A percentile compares a stretch with the other conserved stretches of the same genome.
Conservation (phyloP, 1,284 basidiomycete genomes). For the Fistulina hepatica region DNA sequence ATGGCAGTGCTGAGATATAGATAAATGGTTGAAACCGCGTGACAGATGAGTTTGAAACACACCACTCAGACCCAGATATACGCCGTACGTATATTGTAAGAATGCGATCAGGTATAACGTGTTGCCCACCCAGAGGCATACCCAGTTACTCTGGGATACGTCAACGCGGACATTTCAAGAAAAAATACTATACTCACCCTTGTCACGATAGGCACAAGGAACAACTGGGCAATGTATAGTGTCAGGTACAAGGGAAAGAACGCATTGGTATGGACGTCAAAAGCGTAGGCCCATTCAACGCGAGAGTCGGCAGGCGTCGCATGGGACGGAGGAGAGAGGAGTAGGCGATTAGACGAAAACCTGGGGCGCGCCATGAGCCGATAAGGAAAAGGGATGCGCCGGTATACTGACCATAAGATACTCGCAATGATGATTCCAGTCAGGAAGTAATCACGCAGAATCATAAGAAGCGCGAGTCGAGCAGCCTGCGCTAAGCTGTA, state of each 20-base stretch:
- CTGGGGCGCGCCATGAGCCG: slow-evolving; percentile 27
- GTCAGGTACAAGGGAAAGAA: slow-evolving; percentile 90
- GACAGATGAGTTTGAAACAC: slow-evolving; percentile 28
- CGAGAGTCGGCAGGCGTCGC: slow-evolving; percentile 59
- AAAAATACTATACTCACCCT: too few relatives aligned
- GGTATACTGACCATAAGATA: slow-evolving; percentile 54
- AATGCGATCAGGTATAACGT: slow-evolving; percentile 82
- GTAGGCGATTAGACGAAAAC: slow-evolving; percentile 60
- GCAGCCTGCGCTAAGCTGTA: slow-evolving; percentile 47
- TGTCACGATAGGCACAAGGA: slow-evolving; percentile 72
- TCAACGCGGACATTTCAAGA: too few relatives aligned
- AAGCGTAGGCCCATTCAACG: slow-evolving; percentile 88
- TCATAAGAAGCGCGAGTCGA: slow-evolving; percentile 66
- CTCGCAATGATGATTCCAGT: slow-evolving; percentile 67
- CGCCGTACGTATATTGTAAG: slow-evolving; percentile 82
- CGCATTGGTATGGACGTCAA: slow-evolving; percentile 90
- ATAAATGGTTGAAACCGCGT: slow-evolving; percentile 3
- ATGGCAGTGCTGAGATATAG: slow-evolving; percentile 62
- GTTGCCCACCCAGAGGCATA: slow-evolving; percentile 88
- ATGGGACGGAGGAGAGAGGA: slow-evolving; percentile 66
- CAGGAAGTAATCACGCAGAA: slow-evolving; percentile 78
- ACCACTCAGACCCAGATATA: slow-evolving; percentile 83
- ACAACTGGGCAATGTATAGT: slow-evolving; percentile 76
- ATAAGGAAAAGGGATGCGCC: neutral
- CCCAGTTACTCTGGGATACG: slow-evolving; percentile 81